Conservation (phyloP, 2,329 filamentous ascomycete genomes). For the Nannizziopsis arthrosporioides region DNA sequence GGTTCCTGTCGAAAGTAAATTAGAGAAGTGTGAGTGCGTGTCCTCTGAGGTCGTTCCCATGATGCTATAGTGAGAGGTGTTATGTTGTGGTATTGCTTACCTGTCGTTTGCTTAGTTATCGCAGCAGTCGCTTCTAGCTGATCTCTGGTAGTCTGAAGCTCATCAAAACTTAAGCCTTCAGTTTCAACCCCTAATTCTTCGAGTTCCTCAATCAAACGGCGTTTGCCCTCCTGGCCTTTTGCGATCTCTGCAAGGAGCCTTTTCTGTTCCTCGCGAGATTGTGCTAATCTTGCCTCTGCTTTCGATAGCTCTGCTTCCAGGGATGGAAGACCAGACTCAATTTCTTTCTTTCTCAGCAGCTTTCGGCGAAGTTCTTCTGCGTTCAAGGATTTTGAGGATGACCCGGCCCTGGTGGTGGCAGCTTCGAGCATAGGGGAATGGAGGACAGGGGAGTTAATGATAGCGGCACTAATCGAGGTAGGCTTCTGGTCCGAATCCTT, state of each 20-base stretch:
- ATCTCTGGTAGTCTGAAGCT: conserved; percentile 30
- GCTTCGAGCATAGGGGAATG: conserved; percentile 5
- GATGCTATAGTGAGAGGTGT: neutral
- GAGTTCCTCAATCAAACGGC: conserved; percentile 39
- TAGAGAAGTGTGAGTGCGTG: neutral
- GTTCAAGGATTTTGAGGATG: conserved; percentile 17
- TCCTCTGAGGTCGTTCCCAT: too few species aligned
- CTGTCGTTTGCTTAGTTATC: neutral
- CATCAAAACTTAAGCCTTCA: conserved; percentile 28
- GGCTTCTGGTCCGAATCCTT: too few species aligned
- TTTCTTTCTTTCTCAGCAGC: conserved; percentile 36
- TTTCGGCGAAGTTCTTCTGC: conserved; percentile 28
- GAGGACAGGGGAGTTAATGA: neutral
- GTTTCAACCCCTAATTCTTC: conserved; percentile 40
- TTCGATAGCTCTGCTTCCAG: conserved; percentile 36
- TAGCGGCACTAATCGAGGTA: neutral
- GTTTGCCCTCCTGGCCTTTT: conserved; percentile 33
- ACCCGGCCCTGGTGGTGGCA: conserved; percentile 15
- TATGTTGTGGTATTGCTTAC: neutral
- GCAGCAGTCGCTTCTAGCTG: conserved; percentile 6
- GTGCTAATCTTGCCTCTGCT: conserved; percentile 25
- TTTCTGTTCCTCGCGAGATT: conserved; percentile 28
- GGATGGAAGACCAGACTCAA: conserved; percentile 38
- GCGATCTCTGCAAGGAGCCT: conserved; percentile 37
- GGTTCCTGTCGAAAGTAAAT: neutral